Percentiles rank a stretch among this genome's conserved stretches.
phyloP scores from a whole-genome alignment of 768 basidiomycete species.

The Tulasnella sp. region DNA sequence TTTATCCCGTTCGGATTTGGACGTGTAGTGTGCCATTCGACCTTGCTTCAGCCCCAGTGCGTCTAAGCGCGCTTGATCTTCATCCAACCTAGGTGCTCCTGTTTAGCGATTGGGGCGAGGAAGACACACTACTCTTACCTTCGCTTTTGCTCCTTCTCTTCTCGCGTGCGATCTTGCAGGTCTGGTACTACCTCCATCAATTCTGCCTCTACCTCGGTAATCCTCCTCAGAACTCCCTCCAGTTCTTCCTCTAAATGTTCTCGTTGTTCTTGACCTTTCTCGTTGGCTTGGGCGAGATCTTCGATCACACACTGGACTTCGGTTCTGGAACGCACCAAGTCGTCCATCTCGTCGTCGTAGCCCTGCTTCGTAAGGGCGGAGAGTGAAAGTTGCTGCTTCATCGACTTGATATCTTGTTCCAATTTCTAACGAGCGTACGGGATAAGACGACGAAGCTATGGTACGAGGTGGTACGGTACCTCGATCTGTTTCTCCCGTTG shows the following conservation, averaged over 20 bases:
- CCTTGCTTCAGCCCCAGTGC: conserved; percentile 85
- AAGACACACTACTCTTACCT: conserved; percentile 22
- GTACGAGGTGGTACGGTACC: conserved; percentile 32
- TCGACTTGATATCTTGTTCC: conserved; percentile 57
- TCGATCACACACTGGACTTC: conserved; percentile 74
- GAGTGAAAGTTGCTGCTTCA: conserved; percentile 59
- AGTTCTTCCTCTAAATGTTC: conserved; percentile 56
- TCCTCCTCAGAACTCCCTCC: conserved; percentile 41
- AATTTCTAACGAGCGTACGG: conserved; percentile 38
- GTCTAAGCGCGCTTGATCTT: conserved; percentile 53
- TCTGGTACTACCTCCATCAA: conserved; percentile 55
- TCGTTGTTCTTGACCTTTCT: conserved; percentile 51
- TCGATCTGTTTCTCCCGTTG: conserved; percentile 74
- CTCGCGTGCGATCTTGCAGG: conserved; percentile 46
- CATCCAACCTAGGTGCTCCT: conserved; percentile 41
- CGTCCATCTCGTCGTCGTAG: conserved; percentile 69
- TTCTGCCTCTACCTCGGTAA: conserved; percentile 47
- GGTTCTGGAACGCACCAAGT: conserved; percentile 71
- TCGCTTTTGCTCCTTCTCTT: conserved; percentile 35
- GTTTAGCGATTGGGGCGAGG: not conserved
- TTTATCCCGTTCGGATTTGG: conserved; percentile 68
- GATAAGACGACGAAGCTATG: not conserved
- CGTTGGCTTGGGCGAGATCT: conserved; percentile 58
- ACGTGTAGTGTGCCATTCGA: conserved; percentile 71
- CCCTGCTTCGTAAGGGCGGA: conserved; percentile 58